Evolutionary conservation across 73 alveolate genomes (phyloP).

Genomic region (Breviolum minutum): DNA sequence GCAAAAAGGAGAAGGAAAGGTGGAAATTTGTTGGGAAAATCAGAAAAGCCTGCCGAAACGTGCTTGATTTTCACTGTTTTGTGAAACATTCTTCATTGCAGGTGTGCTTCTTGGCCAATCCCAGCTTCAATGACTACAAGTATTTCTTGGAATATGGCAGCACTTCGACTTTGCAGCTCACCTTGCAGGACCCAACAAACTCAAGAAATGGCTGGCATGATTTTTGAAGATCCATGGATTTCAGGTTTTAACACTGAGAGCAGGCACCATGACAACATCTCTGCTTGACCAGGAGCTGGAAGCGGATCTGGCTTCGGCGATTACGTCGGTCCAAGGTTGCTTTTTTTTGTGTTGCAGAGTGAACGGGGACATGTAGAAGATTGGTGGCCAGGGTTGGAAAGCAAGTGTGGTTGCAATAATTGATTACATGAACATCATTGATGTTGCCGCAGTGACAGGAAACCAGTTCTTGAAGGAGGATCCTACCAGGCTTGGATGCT

Average conservation of each 20-base stretch:
- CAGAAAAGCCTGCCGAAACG: too few species aligned
- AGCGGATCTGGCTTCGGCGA: constrained; percentile 80
- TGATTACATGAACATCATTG: not conserved
- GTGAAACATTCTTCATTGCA: not conserved
- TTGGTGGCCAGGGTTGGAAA: too few species aligned
- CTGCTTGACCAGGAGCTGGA: constrained; percentile 53
- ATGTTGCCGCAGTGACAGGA: not conserved
- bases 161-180: constrained; percentile 79
- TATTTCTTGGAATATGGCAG: constrained; percentile 82
- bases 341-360: not conserved
- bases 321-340: constrained; percentile 67
- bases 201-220: not conserved
- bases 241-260: not conserved
- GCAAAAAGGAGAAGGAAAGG: too few species aligned
- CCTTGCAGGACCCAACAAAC: not conserved
- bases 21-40: too few species aligned
- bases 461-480: constrained; percentile 35
- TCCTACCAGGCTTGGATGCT: not conserved
- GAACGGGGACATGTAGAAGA: not conserved
- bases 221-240: not conserved
- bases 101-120: constrained; percentile 81
- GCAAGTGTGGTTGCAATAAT: too few species aligned
- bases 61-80: too few species aligned
- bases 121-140: constrained; percentile 94
- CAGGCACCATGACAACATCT: too few species aligned